These are phyloP conservation scores for Candida ulmi DNA, from an alignment of 805 yeast species.

Conservation along the genomic window DNA sequence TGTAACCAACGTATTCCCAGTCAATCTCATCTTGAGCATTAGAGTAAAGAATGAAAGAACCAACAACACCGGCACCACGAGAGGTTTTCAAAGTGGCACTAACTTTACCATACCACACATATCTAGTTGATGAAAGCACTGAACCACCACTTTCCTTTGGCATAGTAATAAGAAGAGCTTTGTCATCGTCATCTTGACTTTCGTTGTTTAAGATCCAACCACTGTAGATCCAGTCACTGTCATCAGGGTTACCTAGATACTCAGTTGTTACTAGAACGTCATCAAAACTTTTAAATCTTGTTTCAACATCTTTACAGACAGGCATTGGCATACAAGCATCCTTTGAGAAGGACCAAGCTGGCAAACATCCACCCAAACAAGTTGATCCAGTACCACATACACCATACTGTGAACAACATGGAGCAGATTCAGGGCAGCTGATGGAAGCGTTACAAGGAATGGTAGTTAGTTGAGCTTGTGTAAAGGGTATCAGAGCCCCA, in stretches of 20 bases:
- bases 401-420: slow-evolving; percentile 80
- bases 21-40: slow-evolving; percentile 90
- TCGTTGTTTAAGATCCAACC: slow-evolving; percentile 40
- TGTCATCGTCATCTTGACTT: slow-evolving; percentile 34
- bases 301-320: slow-evolving; percentile 44
- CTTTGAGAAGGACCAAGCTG: slow-evolving; percentile 43
- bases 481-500: too few relatives aligned
- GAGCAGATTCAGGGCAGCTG: slow-evolving; percentile 63
- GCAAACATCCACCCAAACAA: slow-evolving; percentile 83
- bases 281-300: slow-evolving; percentile 31
- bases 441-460: not conserved
- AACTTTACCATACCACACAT: slow-evolving; percentile 84
- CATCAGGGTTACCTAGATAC: slow-evolving; percentile 58
- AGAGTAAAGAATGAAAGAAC: slow-evolving; percentile 77
- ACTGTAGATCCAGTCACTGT: slow-evolving; percentile 54
- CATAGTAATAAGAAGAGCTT: slow-evolving; percentile 62
- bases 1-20: slow-evolving; percentile 78
- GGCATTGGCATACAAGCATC: slow-evolving; percentile 82
- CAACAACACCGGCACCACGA: slow-evolving; percentile 74
- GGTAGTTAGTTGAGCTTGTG: too few relatives aligned
- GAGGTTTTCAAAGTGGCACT: slow-evolving; percentile 68
- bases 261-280: slow-evolving; percentile 14
- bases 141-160: slow-evolving; percentile 67
- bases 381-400: slow-evolving; percentile 64
- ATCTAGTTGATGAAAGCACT: slow-evolving; percentile 70